phyloP scores from a whole-genome alignment of 352 stramenopile species.

The Globisporangium ultimum region DNA sequence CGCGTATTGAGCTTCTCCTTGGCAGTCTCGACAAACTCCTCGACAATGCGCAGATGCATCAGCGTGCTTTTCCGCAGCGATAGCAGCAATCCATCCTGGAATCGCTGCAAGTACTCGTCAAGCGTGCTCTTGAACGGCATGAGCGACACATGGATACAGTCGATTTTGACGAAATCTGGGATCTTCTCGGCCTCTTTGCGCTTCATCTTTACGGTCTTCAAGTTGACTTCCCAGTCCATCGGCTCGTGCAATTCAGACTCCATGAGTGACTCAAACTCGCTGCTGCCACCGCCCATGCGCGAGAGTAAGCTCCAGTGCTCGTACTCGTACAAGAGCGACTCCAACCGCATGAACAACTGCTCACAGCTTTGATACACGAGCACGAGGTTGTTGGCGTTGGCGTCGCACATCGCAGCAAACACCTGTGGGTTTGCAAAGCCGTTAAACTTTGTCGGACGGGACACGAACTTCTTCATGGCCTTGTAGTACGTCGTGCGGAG shows the following conservation, averaged over 20 bases:
- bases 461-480: slow-evolving; percentile 95
- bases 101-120: slow-evolving; percentile 82
- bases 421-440: slow-evolving; percentile 87
- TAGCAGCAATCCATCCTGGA: slow-evolving; percentile 85
- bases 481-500: slow-evolving; percentile 93
- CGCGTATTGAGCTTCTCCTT: slow-evolving; percentile 88
- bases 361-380: slow-evolving; percentile 91
- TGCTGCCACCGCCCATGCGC: slow-evolving; percentile 24
- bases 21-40: slow-evolving; percentile 85
- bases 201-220: slow-evolving; percentile 86
- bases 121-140: slow-evolving; percentile 86
- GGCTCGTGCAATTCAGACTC: slow-evolving; percentile 69
- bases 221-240: slow-evolving; percentile 87
- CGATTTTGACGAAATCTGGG: slow-evolving; percentile 85
- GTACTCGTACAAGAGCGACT: slow-evolving; percentile 73
- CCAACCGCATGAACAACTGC: slow-evolving; percentile 83
- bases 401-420: slow-evolving; percentile 87
- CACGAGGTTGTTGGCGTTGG: slow-evolving; percentile 83
- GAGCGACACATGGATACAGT: slow-evolving; percentile 90
- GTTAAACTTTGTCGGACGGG: slow-evolving; percentile 82
- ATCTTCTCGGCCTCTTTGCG: slow-evolving; percentile 94
- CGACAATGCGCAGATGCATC: slow-evolving; percentile 76
- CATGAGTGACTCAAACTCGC: slow-evolving; percentile 79
- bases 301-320: slow-evolving; percentile 77
- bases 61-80: slow-evolving; percentile 81